Evolutionary conservation across 768 basidiomycete species (phyloP), one percentile per base, ranked within the genome.

Genomic region (Boletus subcaerulescens): DNA sequence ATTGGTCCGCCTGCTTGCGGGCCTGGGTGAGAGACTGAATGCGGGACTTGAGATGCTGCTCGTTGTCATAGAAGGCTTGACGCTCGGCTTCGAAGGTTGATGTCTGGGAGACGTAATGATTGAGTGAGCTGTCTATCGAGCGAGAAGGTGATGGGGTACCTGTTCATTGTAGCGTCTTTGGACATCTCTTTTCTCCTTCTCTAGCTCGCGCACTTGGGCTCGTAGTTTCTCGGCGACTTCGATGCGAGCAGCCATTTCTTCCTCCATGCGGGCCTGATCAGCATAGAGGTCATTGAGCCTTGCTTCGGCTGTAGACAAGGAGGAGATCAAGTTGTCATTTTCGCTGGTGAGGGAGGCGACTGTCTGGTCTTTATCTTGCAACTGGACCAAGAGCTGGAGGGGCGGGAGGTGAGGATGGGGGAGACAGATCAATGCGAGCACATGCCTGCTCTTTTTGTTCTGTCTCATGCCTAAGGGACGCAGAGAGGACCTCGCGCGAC

Each of bases 61-160:
- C 93, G 65, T 91, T 93, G 71, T 95, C 93, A 65, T 93, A 93
- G 71, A 93, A 90, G 15, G 91, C 81, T 68, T 94, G 91, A 33
- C 93, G 87, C 71, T 96, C 93, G 9, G 91, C 89, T 65, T 96
- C 93, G 66, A 94, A 95, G 4, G 89, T 88, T 17, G 83, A 76
- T n/a, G 86, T 86, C 92, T 95, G 65, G 33, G 42, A 12, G 51
- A 53, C 33, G 49, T 55, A 26, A 53, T 62, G 46, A 39, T n/a
- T 47, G 33, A 50, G 36, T 51, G 48, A 42, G 43, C 53, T 54
- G 55, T 59, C 53, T 59, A 58, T 53, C 59, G 58, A 55, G 47
- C 49, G 44, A 15, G 45, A 53, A 44, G 51, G 55, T 48, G 50
- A 47, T 43, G 52, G 46, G 22, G 31, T 50, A 89, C 92, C 82